Base-by-base conservation (phyloP, 1,139 yeast genomes). In the Saccharomyces hybrid region DNA sequence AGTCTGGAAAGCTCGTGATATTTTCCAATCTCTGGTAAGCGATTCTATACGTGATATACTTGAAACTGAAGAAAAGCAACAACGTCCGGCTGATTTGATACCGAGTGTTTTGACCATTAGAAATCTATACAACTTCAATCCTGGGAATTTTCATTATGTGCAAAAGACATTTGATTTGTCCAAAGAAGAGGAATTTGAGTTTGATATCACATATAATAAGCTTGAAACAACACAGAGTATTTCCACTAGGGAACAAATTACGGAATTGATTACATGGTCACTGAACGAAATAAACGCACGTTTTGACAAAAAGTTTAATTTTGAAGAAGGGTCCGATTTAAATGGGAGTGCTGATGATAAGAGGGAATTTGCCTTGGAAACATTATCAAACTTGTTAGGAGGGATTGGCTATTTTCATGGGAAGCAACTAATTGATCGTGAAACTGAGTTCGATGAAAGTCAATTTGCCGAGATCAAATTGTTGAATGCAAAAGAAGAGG, bases 381-480 rank as follows among this genome's bases (percentile, higher is more conserved):
- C 89, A 47, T 68, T 93, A 16, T 86, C 97, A 0, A 93, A 93
- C 52, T 75, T 93, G 50, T 71, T 89, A 54, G 99, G 98, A 12
- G 98, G 98, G 8, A 78, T 93, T 54, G 88, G 96, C 1, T 91
- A 89, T 69, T 86, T 87, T 64, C 78, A 88, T 64, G 99, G 99
- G n/a, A 87, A 84, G 54, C 89, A 87, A 55, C 66, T 87, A 52
- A 96, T 91, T 14, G 96, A 90, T 65, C 76, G 96, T 61, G 77
- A 78, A 3, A 81, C 90, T 1, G 75, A 77, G 6, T 73, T 85
- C 42, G 88, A 86, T 60, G 93, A 86, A 56, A 84, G 82, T 16
- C 77, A 80, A 1, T 82, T 82, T 67, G 82, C 79, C 57, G 80
- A 80, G 16, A 77, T 79, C 27, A 73, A 78, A 24, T 75, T 86